A percentile compares a stretch with the other conserved stretches of the same genome.
These are phyloP conservation scores for Echeveria elegans DNA, from an alignment of 164 flowering plant species.

Conservation along the genomic window DNA sequence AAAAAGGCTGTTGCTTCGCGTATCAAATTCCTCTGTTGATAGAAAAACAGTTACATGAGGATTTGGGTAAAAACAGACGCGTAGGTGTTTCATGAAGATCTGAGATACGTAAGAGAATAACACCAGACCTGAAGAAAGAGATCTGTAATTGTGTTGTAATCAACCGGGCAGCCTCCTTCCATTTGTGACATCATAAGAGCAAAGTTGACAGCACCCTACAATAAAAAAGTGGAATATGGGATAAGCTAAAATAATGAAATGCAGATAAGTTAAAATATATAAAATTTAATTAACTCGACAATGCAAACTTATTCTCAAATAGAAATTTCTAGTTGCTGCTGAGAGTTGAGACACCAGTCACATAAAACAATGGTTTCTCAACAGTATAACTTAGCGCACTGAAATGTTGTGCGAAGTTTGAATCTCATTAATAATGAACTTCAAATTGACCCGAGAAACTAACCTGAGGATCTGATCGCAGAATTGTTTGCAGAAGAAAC, in stretches of 20 bases:
- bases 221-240: constrained; percentile 1
- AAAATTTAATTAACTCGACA: background rate
- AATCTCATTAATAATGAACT: background rate
- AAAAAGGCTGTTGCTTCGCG: constrained; percentile 85
- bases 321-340: background rate
- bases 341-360: background rate
- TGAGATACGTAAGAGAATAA: background rate
- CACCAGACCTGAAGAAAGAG: constrained; percentile 87
- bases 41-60: background rate
- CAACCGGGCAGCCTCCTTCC: constrained; percentile 99
- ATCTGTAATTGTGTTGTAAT: constrained; percentile 97
- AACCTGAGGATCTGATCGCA: constrained; percentile 97
- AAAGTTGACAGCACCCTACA: constrained; percentile 97
- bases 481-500: constrained; percentile 94
- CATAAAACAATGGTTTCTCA: background rate
- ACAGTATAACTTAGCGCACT: background rate
- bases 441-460: background rate
- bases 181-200: constrained; percentile 99
- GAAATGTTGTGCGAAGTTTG: background rate
- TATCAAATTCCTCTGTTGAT: constrained; percentile 64
- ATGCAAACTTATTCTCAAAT: background rate
- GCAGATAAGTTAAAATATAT: background rate
- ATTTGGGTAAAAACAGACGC: background rate
- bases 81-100: background rate
- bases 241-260: background rate